Conservation (phyloP, 176 grass and related monocot species). For the Avena sativa region DNA sequence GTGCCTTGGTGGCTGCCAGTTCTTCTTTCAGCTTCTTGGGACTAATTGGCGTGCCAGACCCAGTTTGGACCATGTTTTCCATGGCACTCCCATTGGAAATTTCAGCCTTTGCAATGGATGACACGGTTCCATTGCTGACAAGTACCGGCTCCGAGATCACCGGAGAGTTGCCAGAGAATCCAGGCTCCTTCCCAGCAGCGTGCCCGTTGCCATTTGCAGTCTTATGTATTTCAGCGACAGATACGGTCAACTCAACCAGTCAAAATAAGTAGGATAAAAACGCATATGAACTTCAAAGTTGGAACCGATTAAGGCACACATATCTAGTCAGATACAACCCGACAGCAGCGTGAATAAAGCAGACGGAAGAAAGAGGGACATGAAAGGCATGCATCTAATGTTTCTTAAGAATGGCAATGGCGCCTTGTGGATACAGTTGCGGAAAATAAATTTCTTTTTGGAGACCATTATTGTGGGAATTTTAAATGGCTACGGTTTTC, state of each 20-base stretch:
- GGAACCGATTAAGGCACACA: not conserved
- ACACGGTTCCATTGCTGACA: slow-evolving; percentile 50
- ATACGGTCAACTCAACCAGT: slow-evolving; percentile 9
- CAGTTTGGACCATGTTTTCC: slow-evolving; percentile 46
- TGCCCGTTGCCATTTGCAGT: slow-evolving; percentile 54
- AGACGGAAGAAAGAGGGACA: slow-evolving; percentile 8
- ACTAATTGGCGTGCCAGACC: slow-evolving; percentile 19
- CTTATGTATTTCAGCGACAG: slow-evolving; percentile 53
- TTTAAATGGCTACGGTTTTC: not conserved
- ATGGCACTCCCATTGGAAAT: slow-evolving; percentile 32
- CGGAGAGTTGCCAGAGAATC: slow-evolving; percentile 57
- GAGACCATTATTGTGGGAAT: not conserved
- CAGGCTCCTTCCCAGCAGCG: slow-evolving; percentile 53
- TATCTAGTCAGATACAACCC: not conserved
- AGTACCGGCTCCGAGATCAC: slow-evolving; percentile 84
- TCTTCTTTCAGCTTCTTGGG: slow-evolving; percentile 60
- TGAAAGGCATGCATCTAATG: slow-evolving; percentile 4
- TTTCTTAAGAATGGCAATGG: not conserved
- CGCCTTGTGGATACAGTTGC: not conserved
- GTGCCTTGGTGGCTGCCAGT: slow-evolving; percentile 82
- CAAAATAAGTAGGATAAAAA: slow-evolving; percentile 7
- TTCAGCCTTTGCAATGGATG: slow-evolving; percentile 22
- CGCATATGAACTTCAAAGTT: not conserved
- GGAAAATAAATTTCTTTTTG: not conserved
- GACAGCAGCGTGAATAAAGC: slow-evolving; percentile 14